Evolutionary conservation across 192 early-diverging fungal genomes (phyloP), one percentile per base, ranked within the genome.

Genomic region (Coemansia sp.): DNA sequence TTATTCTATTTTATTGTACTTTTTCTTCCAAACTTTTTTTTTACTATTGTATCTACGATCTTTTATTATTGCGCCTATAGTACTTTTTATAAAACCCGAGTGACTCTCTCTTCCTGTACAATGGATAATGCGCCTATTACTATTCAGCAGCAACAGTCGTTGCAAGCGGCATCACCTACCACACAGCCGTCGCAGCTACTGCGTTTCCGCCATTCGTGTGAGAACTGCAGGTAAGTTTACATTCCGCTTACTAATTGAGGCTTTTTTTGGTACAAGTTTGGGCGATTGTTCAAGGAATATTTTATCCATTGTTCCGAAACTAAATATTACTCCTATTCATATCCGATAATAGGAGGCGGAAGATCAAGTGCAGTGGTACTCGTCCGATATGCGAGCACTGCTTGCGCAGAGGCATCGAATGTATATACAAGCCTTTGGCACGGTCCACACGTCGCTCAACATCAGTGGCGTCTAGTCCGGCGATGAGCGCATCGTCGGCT

Each of bases 321-420:
- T 38, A 38, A 9, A 38, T 9, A 3, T 36, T 27, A 27, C 24
- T 27, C 24, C 24, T 27, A 1, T 38, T 38, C 36, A 38, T 38
- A 38, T 38, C 36, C 6, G 36, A 22, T 31, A 15, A 15, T 81
- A 81, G 81, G 34, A 84, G 70, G 46, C 76, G 81, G 12, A 84
- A 84, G 59, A 84, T 84, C 60, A 84, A 84, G 66, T 84, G 81
- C 76, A 84, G 76, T 47, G 81, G 81, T 55, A 84, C 76, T 0
- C 76, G 81, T 11, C 81, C 81, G 11, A 61, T 75, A 2, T 84
- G 81, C 62, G 76, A 84, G 63, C 81, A 84, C 68, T 84, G 81
- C 22, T 5, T 63, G 52, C 76, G 81, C 1, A 63, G 81, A 9
- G 61, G 62, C 33, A 84, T 84, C 16, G 65, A 68, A 18, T 84